phyloP scores from a whole-genome alignment of 305 asterid genomes.

The Rubia peregrina region DNA sequence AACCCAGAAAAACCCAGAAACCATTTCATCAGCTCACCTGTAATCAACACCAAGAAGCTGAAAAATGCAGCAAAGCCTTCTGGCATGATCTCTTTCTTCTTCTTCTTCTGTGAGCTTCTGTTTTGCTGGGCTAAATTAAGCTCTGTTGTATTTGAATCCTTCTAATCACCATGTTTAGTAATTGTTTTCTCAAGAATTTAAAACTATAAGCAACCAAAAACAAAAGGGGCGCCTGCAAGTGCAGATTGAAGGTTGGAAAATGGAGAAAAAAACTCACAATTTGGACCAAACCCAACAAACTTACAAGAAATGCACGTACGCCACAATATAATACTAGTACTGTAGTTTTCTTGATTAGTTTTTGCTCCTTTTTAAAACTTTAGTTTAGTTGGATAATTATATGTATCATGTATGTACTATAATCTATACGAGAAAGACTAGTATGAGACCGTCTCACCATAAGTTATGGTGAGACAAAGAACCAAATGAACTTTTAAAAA shows the following conservation, averaged over 20 bases:
- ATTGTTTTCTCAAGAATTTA: background rate
- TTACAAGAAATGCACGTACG: constrained; percentile 20
- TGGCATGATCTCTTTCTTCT: constrained; percentile 17
- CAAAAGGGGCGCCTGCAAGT: constrained; percentile 26
- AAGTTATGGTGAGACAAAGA: no score
- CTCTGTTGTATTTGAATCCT: background rate
- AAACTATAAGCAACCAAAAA: constrained; percentile 4
- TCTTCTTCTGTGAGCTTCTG: background rate
- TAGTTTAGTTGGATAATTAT: background rate
- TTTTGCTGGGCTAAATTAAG: background rate
- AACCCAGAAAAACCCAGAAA: background rate
- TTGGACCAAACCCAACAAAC: constrained; percentile 25
- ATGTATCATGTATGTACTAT: background rate
- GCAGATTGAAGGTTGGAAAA: constrained; percentile 6
- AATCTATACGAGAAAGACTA: no score
- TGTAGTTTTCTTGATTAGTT: background rate
- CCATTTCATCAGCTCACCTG: constrained; percentile 9
- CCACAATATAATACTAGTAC: constrained; percentile 6
- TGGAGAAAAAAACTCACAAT: background rate
- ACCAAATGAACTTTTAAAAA: no score
- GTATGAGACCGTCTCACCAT: no score
- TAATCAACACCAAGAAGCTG: constrained; percentile 22
- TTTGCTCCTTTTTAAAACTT: background rate
- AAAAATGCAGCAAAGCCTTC: constrained; percentile 17
- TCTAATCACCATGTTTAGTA: constrained; percentile 8